Percentiles rank a stretch among this genome's conserved stretches.
phyloP scores from a whole-genome alignment of 345 rosid species.

The Eucalyptus melliodora region DNA sequence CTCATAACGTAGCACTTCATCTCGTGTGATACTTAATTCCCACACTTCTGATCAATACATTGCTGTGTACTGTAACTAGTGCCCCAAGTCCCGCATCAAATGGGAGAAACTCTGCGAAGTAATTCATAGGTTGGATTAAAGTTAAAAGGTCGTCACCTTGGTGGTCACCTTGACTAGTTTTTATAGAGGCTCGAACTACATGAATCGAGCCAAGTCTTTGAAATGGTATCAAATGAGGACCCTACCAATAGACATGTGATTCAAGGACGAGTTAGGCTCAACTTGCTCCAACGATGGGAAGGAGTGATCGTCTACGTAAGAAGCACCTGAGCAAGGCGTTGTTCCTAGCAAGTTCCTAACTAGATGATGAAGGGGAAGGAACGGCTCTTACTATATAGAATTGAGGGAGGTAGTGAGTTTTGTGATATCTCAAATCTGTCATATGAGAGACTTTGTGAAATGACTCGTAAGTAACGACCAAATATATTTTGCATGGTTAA shows the following conservation, averaged over 20 bases:
- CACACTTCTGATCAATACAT: neutral
- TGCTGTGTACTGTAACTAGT: neutral
- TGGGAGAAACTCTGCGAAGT: neutral
- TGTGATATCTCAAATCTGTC: neutral
- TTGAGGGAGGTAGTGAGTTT: neutral
- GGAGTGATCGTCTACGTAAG: neutral
- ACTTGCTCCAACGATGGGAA: neutral
- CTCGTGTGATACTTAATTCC: neutral
- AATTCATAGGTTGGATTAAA: neutral
- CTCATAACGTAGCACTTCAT: neutral
- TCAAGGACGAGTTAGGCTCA: neutral
- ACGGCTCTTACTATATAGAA: neutral
- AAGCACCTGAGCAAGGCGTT: neutral
- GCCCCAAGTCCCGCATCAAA: neutral
- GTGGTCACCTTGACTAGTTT: neutral
- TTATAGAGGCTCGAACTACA: neutral
- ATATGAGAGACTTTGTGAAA: neutral
- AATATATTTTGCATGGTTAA: neutral
- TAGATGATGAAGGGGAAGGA: neutral
- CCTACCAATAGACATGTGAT: neutral
- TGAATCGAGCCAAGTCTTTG: neutral
- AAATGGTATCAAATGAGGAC: neutral
- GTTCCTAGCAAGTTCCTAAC: neutral
- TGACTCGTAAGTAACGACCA: neutral
- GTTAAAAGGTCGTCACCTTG: neutral